Conservation (phyloP, 176 grass and related monocot genomes). For the Eleusine coracana region DNA sequence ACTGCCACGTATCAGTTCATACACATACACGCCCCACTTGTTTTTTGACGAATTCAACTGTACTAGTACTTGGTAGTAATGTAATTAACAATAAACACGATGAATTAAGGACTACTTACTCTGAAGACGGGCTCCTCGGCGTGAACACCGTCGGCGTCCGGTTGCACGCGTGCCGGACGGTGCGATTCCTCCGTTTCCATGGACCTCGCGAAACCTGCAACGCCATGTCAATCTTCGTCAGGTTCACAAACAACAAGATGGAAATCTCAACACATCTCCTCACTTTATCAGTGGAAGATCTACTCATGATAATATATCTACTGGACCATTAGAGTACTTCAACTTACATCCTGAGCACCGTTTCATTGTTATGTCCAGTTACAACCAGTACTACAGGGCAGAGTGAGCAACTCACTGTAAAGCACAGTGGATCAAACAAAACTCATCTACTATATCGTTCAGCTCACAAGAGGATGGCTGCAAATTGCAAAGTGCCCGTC, state of each 20-base stretch:
- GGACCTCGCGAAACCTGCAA: slow-evolving; percentile 39
- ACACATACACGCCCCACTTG: too few species aligned
- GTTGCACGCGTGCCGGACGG: neutral
- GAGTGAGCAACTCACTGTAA: neutral
- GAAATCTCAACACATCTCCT: neutral
- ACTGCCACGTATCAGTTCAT: slow-evolving; percentile 31
- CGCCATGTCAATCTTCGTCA: neutral
- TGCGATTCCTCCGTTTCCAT: slow-evolving; percentile 28
- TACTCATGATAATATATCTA: neutral
- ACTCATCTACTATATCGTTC: neutral
- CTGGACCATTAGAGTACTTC: neutral
- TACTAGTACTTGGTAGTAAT: too few species aligned
- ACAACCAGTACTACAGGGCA: neutral
- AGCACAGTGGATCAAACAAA: neutral
- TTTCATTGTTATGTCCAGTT: neutral
- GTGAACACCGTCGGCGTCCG: neutral
- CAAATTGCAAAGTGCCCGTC: too few species aligned
- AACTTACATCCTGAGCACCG: slow-evolving; percentile 31
- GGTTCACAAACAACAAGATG: neutral
- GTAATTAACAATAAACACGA: too few species aligned
- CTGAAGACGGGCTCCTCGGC: slow-evolving; percentile 13
- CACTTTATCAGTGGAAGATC: neutral
- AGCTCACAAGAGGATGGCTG: neutral
- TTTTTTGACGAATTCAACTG: too few species aligned
- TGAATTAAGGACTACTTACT: neutral